Evolutionary conservation across 345 rosid species (phyloP), one percentile per base, ranked within the genome.

Genomic region (Zanthoxylum bungeanum): DNA sequence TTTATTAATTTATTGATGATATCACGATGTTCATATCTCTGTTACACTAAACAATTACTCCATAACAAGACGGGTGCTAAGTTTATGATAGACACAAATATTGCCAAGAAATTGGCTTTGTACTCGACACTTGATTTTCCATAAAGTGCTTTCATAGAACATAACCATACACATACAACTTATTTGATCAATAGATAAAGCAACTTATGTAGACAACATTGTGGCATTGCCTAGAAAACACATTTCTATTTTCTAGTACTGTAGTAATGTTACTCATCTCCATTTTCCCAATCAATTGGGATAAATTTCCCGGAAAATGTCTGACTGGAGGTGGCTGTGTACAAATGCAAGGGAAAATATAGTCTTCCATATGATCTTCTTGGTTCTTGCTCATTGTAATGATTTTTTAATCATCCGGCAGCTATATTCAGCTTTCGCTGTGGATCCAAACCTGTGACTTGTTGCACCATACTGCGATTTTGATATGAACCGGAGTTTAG

Each of bases 391-490:
- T 14, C 31, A 42, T 27, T 6, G 58, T 33, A 53, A 19, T 44
- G 12, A 73, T 60, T 57, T n/a, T 65, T 19, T 2, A 22, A 73
- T 83, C 74, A 84, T 68, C 86, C 71, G 16, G 76, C 74, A 64
- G 71, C 73, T 62, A 69, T 76, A 74, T 57, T 73, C 19, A 67
- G 68, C 62, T 74, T 82, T 66, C 37, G 67, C 24, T 64, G 78
- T 64, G 72, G 72, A 63, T 79, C 89, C 36, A 77, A 77, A 74
- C 88, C 88, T 11, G 88, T 77, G 55, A 83, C 81, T 64, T 76
- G 83, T 74, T 81, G 82, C 61, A 81, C 78, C 66, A 75, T 73
- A 75, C 97, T 88, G 88, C 81, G 46, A 55, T 36, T 31, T 55
- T 46, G 30, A 62, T 34, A 46, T 19, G 6, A 39, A 56, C 12